Evolutionary conservation across 106 monocot genomes (phyloP), one percentile per base, ranked within the genome.

Genomic region (Triglochin maritima): DNA sequence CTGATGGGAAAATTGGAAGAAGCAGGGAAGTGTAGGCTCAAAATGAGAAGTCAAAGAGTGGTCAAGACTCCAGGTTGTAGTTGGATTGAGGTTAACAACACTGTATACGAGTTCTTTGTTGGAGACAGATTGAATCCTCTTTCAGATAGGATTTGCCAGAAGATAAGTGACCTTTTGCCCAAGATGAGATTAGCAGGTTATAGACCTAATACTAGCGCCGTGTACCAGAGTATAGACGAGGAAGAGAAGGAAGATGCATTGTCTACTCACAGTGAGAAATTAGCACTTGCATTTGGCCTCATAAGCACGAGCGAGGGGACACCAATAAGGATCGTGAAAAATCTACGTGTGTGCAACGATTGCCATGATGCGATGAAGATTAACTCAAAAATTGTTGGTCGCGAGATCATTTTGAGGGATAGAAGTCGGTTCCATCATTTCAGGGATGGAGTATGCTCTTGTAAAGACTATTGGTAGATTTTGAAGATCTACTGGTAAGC

Each of bases 31-130:
- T 81, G 81, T 46, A 63, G 76, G 48, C 42, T 60, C 49, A 72
- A 56, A 62, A 77, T 81, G 77, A 56, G 72, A 43, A 54, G 52
- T 6, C 61, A 68, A 15, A 62, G 50, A n/a, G 65, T 81, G 4
- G 47, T 47, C 29, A 81, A 77, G 52, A 72, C 72, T 3, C 81
- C 73, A 4, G 81, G 72, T 0, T 81, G 81, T 47, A 77, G 81
- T 65, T 81, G 81, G 81, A 81, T 81, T 52, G 81, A 81, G 65
- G 73, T 81, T 14, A 55, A 77, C 46, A 76, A 76, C 64, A 73
- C 50, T 3, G 81, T 81, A 0, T 69, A 73, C 43, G 81, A 81
- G 60, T 81, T 81, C 69, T 77, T 81, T 55, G 61, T 68, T 68
- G 81, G 81, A 4, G 81, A 77, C 41, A 45, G 59, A 46, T 73